Percentiles rank a stretch among this genome's conserved stretches.
phyloP scores from a whole-genome alignment of 441 rosid genomes.

The Adansonia rubrostipa region DNA sequence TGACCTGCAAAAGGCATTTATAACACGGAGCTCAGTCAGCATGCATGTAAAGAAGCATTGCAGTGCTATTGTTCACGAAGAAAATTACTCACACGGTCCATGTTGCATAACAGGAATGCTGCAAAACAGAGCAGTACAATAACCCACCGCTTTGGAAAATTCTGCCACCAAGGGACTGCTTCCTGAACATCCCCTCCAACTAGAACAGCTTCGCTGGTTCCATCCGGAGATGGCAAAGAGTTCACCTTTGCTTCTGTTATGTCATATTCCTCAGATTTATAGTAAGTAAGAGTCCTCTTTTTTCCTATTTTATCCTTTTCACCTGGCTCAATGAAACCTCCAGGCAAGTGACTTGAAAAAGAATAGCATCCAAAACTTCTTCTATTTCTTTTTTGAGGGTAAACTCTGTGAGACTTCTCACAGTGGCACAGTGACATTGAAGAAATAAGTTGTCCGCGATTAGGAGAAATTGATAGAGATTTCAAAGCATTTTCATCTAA shows the following conservation, averaged over 20 bases:
- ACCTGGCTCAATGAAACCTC: conserved; percentile 38
- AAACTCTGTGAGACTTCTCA: conserved; percentile 32
- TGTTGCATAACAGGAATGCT: conserved; percentile 88
- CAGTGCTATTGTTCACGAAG: conserved; percentile 3
- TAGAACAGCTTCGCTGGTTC: conserved; percentile 59
- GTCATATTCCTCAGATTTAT: conserved; percentile 85
- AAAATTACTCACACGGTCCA: conserved; percentile 84
- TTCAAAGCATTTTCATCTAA: conserved; percentile 35
- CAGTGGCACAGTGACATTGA: conserved; percentile 31
- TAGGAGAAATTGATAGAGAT: conserved; percentile 31
- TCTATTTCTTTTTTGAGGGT: conserved; percentile 33
- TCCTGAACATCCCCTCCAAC: conserved; percentile 42
- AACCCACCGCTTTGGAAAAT: conserved; percentile 89
- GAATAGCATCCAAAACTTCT: conserved; percentile 42
- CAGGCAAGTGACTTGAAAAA: conserved; percentile 33
- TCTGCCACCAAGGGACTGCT: conserved; percentile 66
- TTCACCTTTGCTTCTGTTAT: conserved; percentile 58
- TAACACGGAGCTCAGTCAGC: conserved; percentile 26
- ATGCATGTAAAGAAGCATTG: conserved; percentile 16
- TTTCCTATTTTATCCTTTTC: conserved; percentile 30
- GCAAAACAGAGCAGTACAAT: conserved; percentile 85
- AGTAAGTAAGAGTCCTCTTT: conserved; percentile 57
- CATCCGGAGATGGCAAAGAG: conserved; percentile 55
- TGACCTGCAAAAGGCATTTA: conserved; percentile 59
- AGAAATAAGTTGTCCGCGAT: conserved; percentile 33